A percentile compares a stretch with the other conserved stretches of the same genome.
Evolutionary conservation across 75 land plant species (phyloP).

Genomic region (Sequoiadendron giganteum): DNA sequence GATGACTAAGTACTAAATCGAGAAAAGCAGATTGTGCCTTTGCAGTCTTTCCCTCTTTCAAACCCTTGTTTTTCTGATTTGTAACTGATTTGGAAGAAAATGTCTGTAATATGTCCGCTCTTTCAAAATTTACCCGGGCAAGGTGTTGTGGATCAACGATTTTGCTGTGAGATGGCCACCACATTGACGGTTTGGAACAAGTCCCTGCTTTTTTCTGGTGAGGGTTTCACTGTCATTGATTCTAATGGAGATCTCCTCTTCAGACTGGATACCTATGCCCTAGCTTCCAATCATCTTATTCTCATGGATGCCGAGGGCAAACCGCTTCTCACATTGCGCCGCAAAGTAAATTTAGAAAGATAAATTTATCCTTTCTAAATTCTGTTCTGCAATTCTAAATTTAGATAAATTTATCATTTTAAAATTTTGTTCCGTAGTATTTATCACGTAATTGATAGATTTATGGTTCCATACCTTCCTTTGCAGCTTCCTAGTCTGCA

Average conservation of each 20-base stretch:
- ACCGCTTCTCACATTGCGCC: conserved; percentile 49
- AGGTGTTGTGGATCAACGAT: conserved; percentile 24
- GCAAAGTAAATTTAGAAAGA: conserved; percentile 26
- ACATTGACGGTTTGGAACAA: conserved; percentile 56
- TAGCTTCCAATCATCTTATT: conserved; percentile 15
- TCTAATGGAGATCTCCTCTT: conserved; percentile 12
- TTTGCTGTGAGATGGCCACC: conserved; percentile 28
- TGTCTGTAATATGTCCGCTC: not conserved
- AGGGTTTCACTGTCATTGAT: conserved; percentile 41
- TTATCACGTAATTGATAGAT: not conserved
- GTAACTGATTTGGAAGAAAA: not conserved
- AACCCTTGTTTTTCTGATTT: too few relatives aligned
- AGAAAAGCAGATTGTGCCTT: too few relatives aligned
- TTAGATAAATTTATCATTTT: not conserved
- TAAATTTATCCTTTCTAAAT: not conserved
- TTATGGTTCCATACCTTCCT: not conserved
- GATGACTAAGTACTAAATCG: too few relatives aligned
- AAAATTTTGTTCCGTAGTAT: too few relatives aligned
- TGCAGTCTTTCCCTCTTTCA: too few relatives aligned
- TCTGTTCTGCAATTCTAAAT: not conserved
- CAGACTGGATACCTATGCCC: conserved; percentile 46
- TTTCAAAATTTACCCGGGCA: not conserved
- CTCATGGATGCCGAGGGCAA: conserved; percentile 56
- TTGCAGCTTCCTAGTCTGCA: conserved; percentile 63
- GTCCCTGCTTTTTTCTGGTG: conserved; percentile 45